Evolutionary conservation across 2,329 filamentous ascomycete species (phyloP).

Genomic region (Lachnellula hyalina): DNA sequence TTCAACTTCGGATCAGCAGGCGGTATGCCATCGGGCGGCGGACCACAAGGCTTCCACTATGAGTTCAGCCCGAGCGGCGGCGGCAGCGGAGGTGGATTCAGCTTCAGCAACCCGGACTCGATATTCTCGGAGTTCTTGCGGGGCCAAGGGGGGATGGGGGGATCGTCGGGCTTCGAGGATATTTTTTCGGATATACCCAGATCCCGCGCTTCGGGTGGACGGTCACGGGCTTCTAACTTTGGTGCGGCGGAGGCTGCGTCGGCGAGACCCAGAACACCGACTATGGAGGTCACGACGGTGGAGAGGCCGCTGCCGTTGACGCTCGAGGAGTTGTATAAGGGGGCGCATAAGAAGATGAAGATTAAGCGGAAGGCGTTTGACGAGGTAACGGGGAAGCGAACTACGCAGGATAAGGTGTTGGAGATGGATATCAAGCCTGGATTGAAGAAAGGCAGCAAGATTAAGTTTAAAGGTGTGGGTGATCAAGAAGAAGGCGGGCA

Average conservation of each 20-base stretch:
- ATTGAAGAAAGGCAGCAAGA: conserved; percentile 94
- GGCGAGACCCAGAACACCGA: conserved; percentile 38
- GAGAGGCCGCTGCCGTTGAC: conserved; percentile 77
- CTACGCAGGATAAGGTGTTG: conserved; percentile 80
- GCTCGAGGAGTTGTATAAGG: conserved; percentile 83
- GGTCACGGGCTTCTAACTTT: conserved; percentile 37
- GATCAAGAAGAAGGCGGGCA: conserved; percentile 95
- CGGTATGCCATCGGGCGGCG: conserved; percentile 51
- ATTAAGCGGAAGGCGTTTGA: conserved; percentile 97
- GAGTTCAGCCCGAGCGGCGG: conserved; percentile 37
- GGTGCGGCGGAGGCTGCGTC: conserved; percentile 36
- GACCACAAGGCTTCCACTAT: conserved; percentile 44
- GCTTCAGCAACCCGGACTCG: conserved; percentile 75
- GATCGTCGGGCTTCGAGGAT: conserved; percentile 45
- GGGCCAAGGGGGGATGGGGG: conserved; percentile 37
- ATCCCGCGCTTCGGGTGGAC: conserved; percentile 40
- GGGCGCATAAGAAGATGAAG: conserved; percentile 93
- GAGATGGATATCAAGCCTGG: conserved; percentile 95
- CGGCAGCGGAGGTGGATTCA: conserved; percentile 60
- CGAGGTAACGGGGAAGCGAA: conserved; percentile 70
- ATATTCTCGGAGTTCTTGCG: conserved; percentile 85
- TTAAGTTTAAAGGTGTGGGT: conserved; percentile 96
- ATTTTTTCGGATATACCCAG: conserved; percentile 39
- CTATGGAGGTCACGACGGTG: conserved; percentile 84
- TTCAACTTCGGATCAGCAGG: conserved; percentile 38